Conservation (phyloP, 169 alveolate genomes). For the Plasmodium chabaudi region DNA sequence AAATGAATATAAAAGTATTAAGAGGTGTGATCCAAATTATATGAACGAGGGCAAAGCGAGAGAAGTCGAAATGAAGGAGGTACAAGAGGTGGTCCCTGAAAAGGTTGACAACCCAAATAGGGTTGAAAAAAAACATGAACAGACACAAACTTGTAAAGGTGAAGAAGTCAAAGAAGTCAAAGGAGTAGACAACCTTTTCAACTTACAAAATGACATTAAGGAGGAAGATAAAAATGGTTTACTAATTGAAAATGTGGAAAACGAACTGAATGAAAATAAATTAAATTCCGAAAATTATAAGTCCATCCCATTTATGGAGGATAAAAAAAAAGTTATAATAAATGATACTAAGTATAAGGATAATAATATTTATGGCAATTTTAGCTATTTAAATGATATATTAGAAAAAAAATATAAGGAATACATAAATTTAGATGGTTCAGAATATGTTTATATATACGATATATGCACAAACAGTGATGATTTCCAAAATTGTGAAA, state of each 20-base stretch:
- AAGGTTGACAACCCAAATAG: too few species aligned
- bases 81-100: neutral
- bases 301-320: neutral
- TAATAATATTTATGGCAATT: constrained; percentile 1
- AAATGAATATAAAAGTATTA: too few species aligned
- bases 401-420: constrained; percentile 41
- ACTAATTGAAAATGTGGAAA: neutral
- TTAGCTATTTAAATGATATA: constrained; percentile 36
- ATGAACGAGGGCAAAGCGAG: neutral
- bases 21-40: too few species aligned
- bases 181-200: neutral
- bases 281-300: neutral
- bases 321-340: constrained; percentile 34
- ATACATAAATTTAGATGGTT: constrained; percentile 27
- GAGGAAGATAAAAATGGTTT: neutral
- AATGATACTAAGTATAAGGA: neutral
- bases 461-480: constrained; percentile 32
- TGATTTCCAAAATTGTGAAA: neutral
- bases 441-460: constrained; percentile 43
- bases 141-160: too few species aligned
- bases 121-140: too few species aligned
- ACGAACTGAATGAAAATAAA: neutral
- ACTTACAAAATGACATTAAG: neutral
- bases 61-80: neutral
- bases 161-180: neutral